These are phyloP conservation scores for Hippophae rhamnoides DNA, from an alignment of 306 rosid species.

Conservation along the genomic window DNA sequence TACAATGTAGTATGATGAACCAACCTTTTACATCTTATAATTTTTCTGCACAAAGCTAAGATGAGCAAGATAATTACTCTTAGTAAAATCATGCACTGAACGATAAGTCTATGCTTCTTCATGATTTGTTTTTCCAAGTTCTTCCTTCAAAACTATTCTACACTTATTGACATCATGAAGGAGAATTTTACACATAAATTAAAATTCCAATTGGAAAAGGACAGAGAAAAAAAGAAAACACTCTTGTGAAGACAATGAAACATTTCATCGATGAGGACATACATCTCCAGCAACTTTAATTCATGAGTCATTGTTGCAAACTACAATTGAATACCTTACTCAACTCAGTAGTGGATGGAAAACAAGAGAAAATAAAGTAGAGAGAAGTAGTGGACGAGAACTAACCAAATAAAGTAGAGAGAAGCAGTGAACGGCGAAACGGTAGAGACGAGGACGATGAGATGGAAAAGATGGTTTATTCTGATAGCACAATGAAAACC, in stretches of 20 bases:
- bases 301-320: no score
- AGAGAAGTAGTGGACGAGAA: no score
- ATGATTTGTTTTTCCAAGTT: slow-evolving; percentile 33
- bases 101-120: slow-evolving; percentile 58
- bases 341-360: no score
- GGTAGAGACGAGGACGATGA: no score
- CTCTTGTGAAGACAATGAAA: no score
- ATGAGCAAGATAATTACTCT: slow-evolving; percentile 61
- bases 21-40: slow-evolving; percentile 31
- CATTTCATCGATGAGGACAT: background rate
- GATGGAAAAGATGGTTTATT: no score
- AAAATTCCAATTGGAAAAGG: background rate
- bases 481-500: no score
- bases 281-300: no score
- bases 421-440: no score
- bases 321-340: no score
- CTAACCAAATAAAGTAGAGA: no score
- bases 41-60: slow-evolving; percentile 55
- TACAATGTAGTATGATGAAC: slow-evolving; percentile 9
- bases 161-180: slow-evolving; percentile 57
- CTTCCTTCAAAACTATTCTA: slow-evolving; percentile 44
- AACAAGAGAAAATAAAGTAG: no score
- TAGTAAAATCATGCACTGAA: slow-evolving; percentile 85
- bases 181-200: slow-evolving; percentile 8
- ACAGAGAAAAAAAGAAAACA: background rate